Evolutionary conservation across 352 stramenopile species (phyloP).

Genomic region (Aphanomyces cochlioides): DNA sequence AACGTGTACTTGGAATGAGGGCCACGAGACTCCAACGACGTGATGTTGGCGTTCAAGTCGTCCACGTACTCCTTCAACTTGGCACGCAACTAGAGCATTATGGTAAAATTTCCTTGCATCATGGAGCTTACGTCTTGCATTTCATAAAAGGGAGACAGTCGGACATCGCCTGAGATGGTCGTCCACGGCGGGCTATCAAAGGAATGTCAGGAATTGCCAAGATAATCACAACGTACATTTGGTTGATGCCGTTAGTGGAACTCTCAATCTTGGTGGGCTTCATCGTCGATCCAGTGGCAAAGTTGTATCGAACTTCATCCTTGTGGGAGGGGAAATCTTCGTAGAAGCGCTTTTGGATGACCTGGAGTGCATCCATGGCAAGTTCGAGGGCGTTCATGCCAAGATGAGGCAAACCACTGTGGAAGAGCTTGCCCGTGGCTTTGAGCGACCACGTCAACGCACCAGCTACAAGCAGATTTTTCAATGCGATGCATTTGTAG

Average conservation of each 20-base stretch:
- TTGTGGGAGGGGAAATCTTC: constrained; percentile 50
- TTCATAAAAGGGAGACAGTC: constrained; percentile 90
- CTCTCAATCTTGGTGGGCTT: constrained; percentile 61
- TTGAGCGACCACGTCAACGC: constrained; percentile 52
- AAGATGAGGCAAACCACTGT: constrained; percentile 31
- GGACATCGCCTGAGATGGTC: constrained; percentile 88
- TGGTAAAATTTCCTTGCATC: not conserved
- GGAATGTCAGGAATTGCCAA: not conserved
- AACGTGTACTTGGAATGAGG: constrained; percentile 91
- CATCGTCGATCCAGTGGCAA: constrained; percentile 36
- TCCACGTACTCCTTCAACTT: constrained; percentile 83
- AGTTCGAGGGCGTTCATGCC: constrained; percentile 59
- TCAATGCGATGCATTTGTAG: not conserved
- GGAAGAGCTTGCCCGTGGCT: constrained; percentile 52
- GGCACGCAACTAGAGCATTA: constrained; percentile 2
- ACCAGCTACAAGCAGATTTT: constrained; percentile 27
- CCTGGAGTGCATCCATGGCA: constrained; percentile 38
- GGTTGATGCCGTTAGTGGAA: constrained; percentile 73
- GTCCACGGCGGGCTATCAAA: constrained; percentile 77
- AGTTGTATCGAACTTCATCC: constrained; percentile 48
- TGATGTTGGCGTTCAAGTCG: constrained; percentile 84
- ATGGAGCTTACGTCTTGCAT: constrained; percentile 68
- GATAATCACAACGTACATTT: constrained; percentile 53
- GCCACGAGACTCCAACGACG: constrained; percentile 74
- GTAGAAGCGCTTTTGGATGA: constrained; percentile 51